Conservation (phyloP, 306 rosid genomes). For the Oxytropis ochrocephala region DNA sequence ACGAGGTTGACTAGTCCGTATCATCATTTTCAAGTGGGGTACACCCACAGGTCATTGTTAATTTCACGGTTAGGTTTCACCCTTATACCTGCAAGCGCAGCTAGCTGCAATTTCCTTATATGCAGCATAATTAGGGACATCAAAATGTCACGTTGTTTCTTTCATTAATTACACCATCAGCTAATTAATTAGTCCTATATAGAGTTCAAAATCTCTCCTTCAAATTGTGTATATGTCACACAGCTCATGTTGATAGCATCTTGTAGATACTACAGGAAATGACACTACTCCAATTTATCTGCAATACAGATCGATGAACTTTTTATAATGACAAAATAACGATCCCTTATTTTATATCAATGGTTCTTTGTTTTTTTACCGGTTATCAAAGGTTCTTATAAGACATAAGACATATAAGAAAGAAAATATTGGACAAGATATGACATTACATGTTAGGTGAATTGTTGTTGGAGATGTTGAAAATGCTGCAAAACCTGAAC, state of each 20-base stretch:
- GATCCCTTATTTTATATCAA: too few species aligned
- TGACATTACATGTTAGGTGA: too few species aligned
- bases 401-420: too few species aligned
- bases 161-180: background rate
- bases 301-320: background rate
- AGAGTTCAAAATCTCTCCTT: background rate
- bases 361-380: background rate
- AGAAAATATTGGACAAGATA: too few species aligned
- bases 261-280: background rate
- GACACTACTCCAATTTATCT: background rate
- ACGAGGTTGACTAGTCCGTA: background rate
- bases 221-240: background rate
- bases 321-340: slow-evolving; percentile 15
- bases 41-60: background rate
- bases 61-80: background rate
- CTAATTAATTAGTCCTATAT: background rate
- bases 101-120: background rate
- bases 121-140: background rate
- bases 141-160: background rate
- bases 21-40: slow-evolving; percentile 18
- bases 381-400: background rate
- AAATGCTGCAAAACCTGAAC: too few species aligned
- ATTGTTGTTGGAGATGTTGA: too few species aligned
- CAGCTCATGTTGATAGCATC: background rate
- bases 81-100: background rate